phyloP scores from a whole-genome alignment of 1,284 basidiomycete genomes.

The Moesziomyces sp. region DNA sequence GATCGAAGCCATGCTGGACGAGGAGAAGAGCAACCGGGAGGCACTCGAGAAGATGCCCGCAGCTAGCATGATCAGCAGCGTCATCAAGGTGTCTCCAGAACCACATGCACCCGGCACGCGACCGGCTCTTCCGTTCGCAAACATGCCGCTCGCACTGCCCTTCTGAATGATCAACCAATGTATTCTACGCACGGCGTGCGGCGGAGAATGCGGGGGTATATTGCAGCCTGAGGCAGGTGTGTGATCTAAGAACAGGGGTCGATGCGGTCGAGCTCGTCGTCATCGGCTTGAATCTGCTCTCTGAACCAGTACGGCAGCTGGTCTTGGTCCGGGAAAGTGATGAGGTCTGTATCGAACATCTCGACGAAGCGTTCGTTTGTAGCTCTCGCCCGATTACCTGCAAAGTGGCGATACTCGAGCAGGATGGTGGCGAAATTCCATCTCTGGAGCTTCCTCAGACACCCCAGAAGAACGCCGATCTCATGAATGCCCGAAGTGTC shows the following conservation, averaged over 20 bases:
- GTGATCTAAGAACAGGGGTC: not conserved
- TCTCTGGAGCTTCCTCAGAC: conserved; percentile 60
- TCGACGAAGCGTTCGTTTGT: conserved; percentile 65
- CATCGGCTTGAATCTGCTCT: conserved; percentile 46
- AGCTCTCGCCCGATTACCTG: conserved; percentile 54
- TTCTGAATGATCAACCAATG: not conserved
- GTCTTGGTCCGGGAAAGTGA: conserved; percentile 51
- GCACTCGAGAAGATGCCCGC: conserved; percentile 23
- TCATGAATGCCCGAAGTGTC: conserved; percentile 64
- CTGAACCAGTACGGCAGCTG: conserved; percentile 55
- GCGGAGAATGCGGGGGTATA: conserved; percentile 1
- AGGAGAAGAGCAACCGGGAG: conserved; percentile 17
- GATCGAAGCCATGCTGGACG: conserved; percentile 29
- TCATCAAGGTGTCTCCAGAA: not conserved
- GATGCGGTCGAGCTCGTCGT: conserved; percentile 36
- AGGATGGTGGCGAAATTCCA: conserved; percentile 66
- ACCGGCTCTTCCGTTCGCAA: conserved; percentile 18
- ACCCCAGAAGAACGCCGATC: conserved; percentile 60
- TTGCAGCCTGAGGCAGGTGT: not conserved
- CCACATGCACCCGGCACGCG: not conserved
- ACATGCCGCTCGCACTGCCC: conserved; percentile 21
- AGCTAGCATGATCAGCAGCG: not conserved
- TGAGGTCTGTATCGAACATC: conserved; percentile 65
- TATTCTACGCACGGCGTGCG: too few relatives aligned
- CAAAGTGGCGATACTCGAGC: conserved; percentile 63